Percentiles rank a stretch among this genome's conserved stretches.
These are phyloP conservation scores for Xanthoconium purpureum DNA, from an alignment of 768 basidiomycete species.

Conservation along the genomic window DNA sequence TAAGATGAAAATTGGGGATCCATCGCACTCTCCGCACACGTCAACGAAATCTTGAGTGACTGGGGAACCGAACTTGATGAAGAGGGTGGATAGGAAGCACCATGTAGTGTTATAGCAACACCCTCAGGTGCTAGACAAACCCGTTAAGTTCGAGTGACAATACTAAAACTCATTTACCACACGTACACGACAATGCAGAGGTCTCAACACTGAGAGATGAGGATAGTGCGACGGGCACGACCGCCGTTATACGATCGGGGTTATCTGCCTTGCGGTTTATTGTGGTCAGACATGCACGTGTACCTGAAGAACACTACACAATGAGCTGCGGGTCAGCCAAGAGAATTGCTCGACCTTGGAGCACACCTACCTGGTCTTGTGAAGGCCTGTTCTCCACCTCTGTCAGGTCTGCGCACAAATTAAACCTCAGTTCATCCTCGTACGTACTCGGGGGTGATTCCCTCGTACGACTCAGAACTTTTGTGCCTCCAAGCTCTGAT, in stretches of 20 bases:
- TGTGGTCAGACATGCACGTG: constrained; percentile 71
- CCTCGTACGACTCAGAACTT: constrained; percentile 48
- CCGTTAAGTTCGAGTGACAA: constrained; percentile 5
- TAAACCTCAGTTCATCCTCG: constrained; percentile 57
- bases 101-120: constrained; percentile 55
- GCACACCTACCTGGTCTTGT: constrained; percentile 78
- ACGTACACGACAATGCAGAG: constrained; percentile 38
- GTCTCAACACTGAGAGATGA: constrained; percentile 28
- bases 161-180: not conserved
- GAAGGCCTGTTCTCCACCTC: constrained; percentile 43
- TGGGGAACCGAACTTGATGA: constrained; percentile 47
- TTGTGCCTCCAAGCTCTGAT: constrained; percentile 49
- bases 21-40: constrained; percentile 47
- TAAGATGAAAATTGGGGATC: constrained; percentile 59
- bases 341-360: not conserved
- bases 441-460: constrained; percentile 62
- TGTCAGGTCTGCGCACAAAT: constrained; percentile 64
- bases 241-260: constrained; percentile 60
- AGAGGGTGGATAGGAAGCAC: constrained; percentile 56
- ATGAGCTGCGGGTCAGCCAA: constrained; percentile 6
- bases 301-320: constrained; percentile 61
- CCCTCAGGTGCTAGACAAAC: constrained; percentile 47
- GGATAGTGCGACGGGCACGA: constrained; percentile 68
- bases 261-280: constrained; percentile 56
- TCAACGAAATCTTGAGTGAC: constrained; percentile 56